Evolutionary conservation across 1,284 basidiomycete genomes (phyloP).

Genomic region (Phellinidium pouzarii): DNA sequence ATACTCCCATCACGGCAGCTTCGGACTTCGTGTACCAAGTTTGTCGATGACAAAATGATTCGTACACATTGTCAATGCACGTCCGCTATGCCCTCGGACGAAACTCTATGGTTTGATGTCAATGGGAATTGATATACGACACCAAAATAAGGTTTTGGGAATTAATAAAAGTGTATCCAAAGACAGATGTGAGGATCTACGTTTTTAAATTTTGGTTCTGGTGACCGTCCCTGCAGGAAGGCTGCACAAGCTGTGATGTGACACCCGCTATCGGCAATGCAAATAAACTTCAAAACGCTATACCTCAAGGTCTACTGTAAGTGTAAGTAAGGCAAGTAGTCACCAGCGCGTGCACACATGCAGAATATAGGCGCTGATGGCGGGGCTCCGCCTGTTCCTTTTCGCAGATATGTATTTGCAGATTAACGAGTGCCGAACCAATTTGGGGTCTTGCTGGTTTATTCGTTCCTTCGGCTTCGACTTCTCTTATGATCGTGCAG

Average conservation of each 20-base stretch:
- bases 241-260: neutral
- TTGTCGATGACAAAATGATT: neutral
- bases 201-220: constrained; percentile 5
- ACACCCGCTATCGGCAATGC: no score
- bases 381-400: constrained; percentile 9
- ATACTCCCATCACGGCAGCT: neutral
- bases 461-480: no score
- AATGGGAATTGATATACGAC: neutral
- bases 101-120: neutral
- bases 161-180: neutral
- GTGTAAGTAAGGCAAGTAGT: neutral
- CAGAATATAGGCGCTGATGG: constrained; percentile 1
- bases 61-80: neutral
- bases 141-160: neutral
- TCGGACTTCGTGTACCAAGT: neutral
- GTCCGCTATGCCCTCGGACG: neutral
- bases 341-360: neutral
- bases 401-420: neutral
- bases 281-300: no score
- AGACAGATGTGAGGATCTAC: constrained; percentile 10
- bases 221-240: no score
- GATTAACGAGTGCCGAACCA: neutral
- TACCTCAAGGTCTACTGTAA: no score
- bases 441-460: neutral
- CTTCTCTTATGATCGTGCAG: no score